phyloP scores from a whole-genome alignment of 805 yeast species.

The Candida golubevii region DNA sequence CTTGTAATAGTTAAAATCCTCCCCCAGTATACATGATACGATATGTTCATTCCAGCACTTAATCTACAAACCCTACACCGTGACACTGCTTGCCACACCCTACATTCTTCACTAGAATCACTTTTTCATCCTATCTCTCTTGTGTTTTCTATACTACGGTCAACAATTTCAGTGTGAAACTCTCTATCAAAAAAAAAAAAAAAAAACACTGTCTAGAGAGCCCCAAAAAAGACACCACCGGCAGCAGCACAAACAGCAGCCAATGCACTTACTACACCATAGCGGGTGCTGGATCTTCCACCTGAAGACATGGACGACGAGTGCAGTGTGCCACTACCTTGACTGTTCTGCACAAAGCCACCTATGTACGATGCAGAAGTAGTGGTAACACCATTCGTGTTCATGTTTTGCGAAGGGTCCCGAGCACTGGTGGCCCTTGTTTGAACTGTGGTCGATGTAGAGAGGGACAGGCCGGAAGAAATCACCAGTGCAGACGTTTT shows the following conservation, averaged over 20 bases:
- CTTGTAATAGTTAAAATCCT: no score
- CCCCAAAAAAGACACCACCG: slow-evolving; percentile 3
- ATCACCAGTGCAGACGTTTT: slow-evolving; percentile 11
- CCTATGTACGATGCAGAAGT: slow-evolving; percentile 1
- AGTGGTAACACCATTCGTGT: slow-evolving; percentile 1
- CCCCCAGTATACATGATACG: no score
- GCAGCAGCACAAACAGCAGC: slow-evolving; percentile 9
- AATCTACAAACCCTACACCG: no score
- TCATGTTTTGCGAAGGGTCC: slow-evolving; percentile 11
- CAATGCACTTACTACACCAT: slow-evolving; percentile 5
- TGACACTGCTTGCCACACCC: no score
- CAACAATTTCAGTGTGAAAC: no score
- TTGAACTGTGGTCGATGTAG: slow-evolving; percentile 15
- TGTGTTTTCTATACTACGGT: no score
- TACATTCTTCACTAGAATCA: no score
- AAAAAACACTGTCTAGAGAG: neutral
- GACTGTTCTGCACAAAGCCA: neutral
- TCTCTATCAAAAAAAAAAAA: no score
- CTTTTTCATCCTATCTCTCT: no score
- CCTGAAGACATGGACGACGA: slow-evolving; percentile 6
- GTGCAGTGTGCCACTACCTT: neutral
- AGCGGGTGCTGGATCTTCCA: neutral
- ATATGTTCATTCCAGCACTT: no score
- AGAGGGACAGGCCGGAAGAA: slow-evolving; percentile 17
- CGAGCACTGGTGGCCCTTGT: slow-evolving; percentile 11